Base-by-base conservation (phyloP, 1,284 basidiomycete genomes). In the Pholiota adiposa region DNA sequence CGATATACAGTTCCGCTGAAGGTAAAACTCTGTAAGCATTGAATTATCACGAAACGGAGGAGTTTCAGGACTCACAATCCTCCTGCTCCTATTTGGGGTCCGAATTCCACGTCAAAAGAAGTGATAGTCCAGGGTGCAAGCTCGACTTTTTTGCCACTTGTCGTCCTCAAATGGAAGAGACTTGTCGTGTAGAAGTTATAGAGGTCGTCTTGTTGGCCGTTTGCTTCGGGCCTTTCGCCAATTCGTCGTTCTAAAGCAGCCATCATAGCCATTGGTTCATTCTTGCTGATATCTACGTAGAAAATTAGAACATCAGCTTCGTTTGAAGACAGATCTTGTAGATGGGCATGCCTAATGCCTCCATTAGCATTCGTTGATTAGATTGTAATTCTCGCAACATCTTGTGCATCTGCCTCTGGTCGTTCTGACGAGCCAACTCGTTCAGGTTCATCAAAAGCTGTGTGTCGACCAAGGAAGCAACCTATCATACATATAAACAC, bases 41-140 rank as follows among this genome's bases (percentile, higher is more conserved):
- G n/a, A n/a, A n/a, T n/a, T n/a, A n/a, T n/a, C n/a, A n/a, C n/a
- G n/a, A n/a, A n/a, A n/a, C n/a, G n/a, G n/a, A n/a, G n/a, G n/a
- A n/a, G n/a, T n/a, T n/a, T n/a, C n/a, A n/a, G n/a, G 12, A 57
- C 69, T 48, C 34, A 70, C 69, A 70, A 70, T 16, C 67, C 65
- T 25, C 69, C 67, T 3, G 59, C 53, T n/a, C 69, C 67, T 51
- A 69, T 65, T 44, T 62, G 50, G 2, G 56, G 43, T 6, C 64
- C 67, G 53, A 67, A 68, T n/a, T 71, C 69, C 19, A 71, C 67
- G 8, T 71, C 69, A 44, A 65, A 69, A 8, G 67, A 49, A 21
- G 66, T 66, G 25, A 71, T 65, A 36, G 67, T 70, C 69, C 69
- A 71, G 8, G 58, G 56, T n/a, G 70, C 61, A 7, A 68, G 43